Conservation (phyloP, 371 early-diverging fungal genomes). For the Zopfochytrium polystomum region DNA sequence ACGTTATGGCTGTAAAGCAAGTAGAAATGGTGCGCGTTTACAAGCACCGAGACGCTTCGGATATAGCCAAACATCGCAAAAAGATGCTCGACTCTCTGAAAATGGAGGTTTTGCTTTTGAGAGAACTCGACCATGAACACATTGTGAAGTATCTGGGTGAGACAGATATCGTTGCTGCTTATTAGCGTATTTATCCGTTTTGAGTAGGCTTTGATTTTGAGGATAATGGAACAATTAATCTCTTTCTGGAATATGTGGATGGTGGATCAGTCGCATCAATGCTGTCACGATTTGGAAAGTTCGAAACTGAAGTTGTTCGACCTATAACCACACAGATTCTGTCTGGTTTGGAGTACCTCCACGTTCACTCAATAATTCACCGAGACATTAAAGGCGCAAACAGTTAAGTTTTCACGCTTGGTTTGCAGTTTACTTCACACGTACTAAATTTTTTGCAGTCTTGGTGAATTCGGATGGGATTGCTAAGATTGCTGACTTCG, state of each 20-base stretch:
- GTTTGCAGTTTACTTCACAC: neutral
- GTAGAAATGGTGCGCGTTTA: constrained; percentile 69
- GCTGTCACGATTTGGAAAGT: constrained; percentile 79
- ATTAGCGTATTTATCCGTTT: neutral
- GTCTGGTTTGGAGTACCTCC: constrained; percentile 91
- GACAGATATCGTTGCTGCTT: neutral
- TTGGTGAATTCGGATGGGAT: constrained; percentile 85
- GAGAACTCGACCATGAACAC: constrained; percentile 86
- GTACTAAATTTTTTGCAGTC: constrained; percentile 23
- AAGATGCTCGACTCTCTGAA: constrained; percentile 67
- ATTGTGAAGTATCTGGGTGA: constrained; percentile 89
- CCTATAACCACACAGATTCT: constrained; percentile 89
- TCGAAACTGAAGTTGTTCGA: constrained; percentile 78
- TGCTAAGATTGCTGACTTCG: constrained; percentile 98
- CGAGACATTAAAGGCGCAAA: constrained; percentile 64
- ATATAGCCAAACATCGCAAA: constrained; percentile 33
- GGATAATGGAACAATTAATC: constrained; percentile 77
- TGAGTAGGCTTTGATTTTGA: constrained; percentile 70
- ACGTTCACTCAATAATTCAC: constrained; percentile 93
- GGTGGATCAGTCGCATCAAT: constrained; percentile 92
- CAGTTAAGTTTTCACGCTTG: constrained; percentile 21
- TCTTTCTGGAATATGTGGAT: constrained; percentile 97
- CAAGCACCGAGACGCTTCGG: neutral
- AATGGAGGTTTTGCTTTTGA: constrained; percentile 85
- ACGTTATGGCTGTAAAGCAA: constrained; percentile 97